A percentile compares a stretch with the other conserved stretches of the same genome.
Evolutionary conservation across 768 basidiomycete species (phyloP).

Genomic region (Boletus patriciae): DNA sequence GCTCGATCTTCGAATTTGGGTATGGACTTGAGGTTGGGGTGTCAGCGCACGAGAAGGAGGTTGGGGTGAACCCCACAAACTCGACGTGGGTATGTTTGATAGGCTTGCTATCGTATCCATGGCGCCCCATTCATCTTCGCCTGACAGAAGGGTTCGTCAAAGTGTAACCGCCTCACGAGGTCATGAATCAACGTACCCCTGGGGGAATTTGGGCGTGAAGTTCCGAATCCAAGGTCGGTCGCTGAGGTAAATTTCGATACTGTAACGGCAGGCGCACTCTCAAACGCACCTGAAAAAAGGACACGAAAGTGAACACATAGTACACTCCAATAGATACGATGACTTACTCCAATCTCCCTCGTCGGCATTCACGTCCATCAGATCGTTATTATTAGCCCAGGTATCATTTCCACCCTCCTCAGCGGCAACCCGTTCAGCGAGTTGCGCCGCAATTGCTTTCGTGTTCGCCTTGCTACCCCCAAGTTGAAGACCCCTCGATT

Average conservation of each 20-base stretch:
- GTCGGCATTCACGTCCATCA: slow-evolving; percentile 94
- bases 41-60: slow-evolving; percentile 18
- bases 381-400: slow-evolving; percentile 74
- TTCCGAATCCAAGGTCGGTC: slow-evolving; percentile 28
- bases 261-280: slow-evolving; percentile 46
- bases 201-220: slow-evolving; percentile 12
- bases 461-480: slow-evolving; percentile 52
- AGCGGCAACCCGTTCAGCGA: slow-evolving; percentile 55
- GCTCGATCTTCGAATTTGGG: slow-evolving; percentile 5
- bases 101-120: slow-evolving; percentile 11
- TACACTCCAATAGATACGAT: not conserved
- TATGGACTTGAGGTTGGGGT: slow-evolving; percentile 18
- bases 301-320: not conserved
- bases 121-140: slow-evolving; percentile 23
- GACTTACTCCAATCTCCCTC: slow-evolving; percentile 90
- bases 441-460: slow-evolving; percentile 48
- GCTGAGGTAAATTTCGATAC: slow-evolving; percentile 25
- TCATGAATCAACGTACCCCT: slow-evolving; percentile 8
- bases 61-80: slow-evolving; percentile 21
- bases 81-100: slow-evolving; percentile 2
- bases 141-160: not conserved
- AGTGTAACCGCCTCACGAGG: too few relatives aligned
- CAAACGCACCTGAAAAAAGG: slow-evolving; percentile 66
- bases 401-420: slow-evolving; percentile 45
- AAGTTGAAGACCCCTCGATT: slow-evolving; percentile 66